Conservation (phyloP, 352 stramenopile genomes). For the Globisporangium paddicum region DNA sequence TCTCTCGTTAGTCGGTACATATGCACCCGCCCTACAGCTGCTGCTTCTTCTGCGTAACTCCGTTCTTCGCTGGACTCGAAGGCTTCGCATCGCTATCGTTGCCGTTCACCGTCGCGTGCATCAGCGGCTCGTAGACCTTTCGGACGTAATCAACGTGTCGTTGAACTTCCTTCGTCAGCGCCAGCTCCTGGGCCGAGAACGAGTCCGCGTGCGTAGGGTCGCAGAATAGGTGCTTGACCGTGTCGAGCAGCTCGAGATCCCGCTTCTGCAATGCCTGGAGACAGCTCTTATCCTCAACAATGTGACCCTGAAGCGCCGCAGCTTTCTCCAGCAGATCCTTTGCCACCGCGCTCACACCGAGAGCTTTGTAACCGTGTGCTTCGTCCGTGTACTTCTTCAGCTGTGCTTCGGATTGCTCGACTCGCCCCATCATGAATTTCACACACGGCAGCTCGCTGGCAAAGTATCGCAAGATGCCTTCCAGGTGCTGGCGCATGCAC, state of each 20-base stretch:
- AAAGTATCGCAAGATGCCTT: conserved; percentile 69
- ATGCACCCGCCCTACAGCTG: conserved; percentile 12
- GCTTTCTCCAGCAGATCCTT: conserved; percentile 51
- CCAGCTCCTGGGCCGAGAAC: conserved; percentile 28
- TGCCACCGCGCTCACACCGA: conserved; percentile 47
- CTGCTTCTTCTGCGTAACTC: conserved; percentile 16
- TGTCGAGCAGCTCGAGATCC: conserved; percentile 44
- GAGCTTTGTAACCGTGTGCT: conserved; percentile 39
- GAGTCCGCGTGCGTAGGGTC: conserved; percentile 19
- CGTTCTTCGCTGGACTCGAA: conserved; percentile 4
- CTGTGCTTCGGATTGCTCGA: conserved; percentile 39
- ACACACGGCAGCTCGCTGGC: conserved; percentile 70
- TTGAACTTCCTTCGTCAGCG: conserved; percentile 45
- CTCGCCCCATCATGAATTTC: conserved; percentile 73
- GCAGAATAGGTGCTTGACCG: conserved; percentile 18
- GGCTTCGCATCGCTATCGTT: neutral
- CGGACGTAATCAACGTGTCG: conserved; percentile 63
- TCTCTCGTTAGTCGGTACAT: neutral
- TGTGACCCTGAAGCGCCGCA: conserved; percentile 24
- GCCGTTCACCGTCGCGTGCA: conserved; percentile 3
- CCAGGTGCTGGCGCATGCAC: conserved; percentile 54
- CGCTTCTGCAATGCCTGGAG: conserved; percentile 39
- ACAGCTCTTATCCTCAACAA: conserved; percentile 48
- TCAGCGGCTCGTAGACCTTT: conserved; percentile 34
- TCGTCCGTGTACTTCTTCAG: conserved; percentile 36